Evolutionary conservation across 2,329 filamentous ascomycete species (phyloP), one percentile per base, ranked within the genome.

Genomic region (Alternaria triticina): DNA sequence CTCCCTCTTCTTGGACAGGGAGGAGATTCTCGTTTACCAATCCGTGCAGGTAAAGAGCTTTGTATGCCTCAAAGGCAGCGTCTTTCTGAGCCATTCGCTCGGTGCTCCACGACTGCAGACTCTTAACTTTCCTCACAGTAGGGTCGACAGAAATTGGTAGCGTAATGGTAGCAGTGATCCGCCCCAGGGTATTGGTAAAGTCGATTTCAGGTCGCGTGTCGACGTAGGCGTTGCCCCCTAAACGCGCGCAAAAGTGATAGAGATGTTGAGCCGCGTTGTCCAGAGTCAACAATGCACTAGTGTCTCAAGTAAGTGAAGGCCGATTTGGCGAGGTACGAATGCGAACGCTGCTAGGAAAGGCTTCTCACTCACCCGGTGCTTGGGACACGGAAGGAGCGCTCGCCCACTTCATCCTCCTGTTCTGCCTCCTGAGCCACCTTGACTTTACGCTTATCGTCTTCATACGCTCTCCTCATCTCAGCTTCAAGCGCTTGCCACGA

Each of bases 11-110:
- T 59, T 71, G 61, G 85, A 81, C 9, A 80, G 95, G 95, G 44
- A 97, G 83, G 0, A 97, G 80, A 70, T 97, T 85, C 13, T 96
- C 87, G 65, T 92, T 94, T 1, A 98, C 79, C 6, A 97, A 82
- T 0, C 91, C 90, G 17, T 25, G 87, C 90, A 8, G 86, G 74
- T 95, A 89, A 0, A 98, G 83, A 6, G 83, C 84, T 22, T 87
- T 80, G 73, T 94, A 97, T 1, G 94, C 92, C 72, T 92, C 87
- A 65, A 97, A 96, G 0, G 93, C 91, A 1, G 91, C 93, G 77
- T 97, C 95, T 73, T 91, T 93, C 69, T 84, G 89, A 0, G 94
- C 93, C 69, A 88, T 89, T 61, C 84, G 87, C 72, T 96, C 90
- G 0, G 89, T 91, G 11, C 69, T 78, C 94, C 94, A 97, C n/a